Evolutionary conservation across 257 asterid genomes (phyloP), one percentile per base, ranked within the genome.

Genomic region (Solanum chiquidenum): DNA sequence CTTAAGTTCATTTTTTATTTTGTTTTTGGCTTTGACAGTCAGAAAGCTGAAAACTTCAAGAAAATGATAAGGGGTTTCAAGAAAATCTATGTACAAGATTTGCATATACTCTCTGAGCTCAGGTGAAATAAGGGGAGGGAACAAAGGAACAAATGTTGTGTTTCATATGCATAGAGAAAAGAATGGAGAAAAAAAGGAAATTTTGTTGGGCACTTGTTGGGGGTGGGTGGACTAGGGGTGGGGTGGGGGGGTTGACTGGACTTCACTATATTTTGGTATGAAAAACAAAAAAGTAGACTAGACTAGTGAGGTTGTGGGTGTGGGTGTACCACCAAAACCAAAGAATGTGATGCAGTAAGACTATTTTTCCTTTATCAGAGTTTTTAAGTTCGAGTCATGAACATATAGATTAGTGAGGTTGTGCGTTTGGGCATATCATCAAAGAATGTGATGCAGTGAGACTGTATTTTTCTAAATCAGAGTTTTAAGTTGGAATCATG

Each of bases 371-470:
- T 20, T 55, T 18, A 55, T 55, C 4, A 55, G 2, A 55, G 0
- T 18, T 55, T 42, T 55, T 55, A 0, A 18, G 4, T 18, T 55
- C 0, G 25, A 18, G 0, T 52, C 3, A 16, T 52, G 23, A 18
- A 16, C 4, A 18, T 52, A 18, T 40, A 9, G 33, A 40, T 66
- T 40, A 5, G 1, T 79, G 64, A 44, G 14, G 84, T 75, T 42
- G 64, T 18, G n/a, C 1, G 0, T 18, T 0, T 18, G 64, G 1
- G 0, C 0, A 0, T 55, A 55, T 1, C 10, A 18, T 3, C 4
- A 18, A 55, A 18, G 4, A 6, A 18, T 55, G 0, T 55, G n/a
- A 55, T 18, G 0, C 2, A 16, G 1, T 18, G 1, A 55, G 1
- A 16, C 0, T 18, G 0, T 1, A 1, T 18, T 16, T 55, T 18